A percentile compares a stretch with the other conserved stretches of the same genome.
phyloP scores from a whole-genome alignment of 2,329 filamentous ascomycete species.

The Aurifilum marmelostoma region DNA sequence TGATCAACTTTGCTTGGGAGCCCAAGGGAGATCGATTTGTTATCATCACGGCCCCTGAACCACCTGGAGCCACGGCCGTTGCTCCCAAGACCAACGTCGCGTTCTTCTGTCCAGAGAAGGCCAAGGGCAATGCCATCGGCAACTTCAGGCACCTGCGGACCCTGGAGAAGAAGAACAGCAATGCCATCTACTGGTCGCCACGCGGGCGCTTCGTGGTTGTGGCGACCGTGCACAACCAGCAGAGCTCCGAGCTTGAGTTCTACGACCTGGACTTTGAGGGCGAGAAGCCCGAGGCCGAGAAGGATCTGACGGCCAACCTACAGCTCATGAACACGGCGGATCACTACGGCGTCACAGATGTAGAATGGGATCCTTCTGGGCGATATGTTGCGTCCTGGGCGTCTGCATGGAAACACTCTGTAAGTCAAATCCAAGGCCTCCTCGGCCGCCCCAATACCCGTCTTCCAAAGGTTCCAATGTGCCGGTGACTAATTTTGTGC shows the following conservation, averaged over 20 bases:
- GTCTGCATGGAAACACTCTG: conserved; percentile 92
- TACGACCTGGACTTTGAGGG: conserved; percentile 98
- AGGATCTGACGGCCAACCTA: conserved; percentile 91
- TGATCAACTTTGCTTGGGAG: conserved; percentile 99
- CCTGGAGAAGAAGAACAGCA: conserved; percentile 98
- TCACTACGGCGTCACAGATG: conserved; percentile 96
- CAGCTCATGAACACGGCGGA: conserved; percentile 93
- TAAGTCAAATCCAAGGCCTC: conserved; percentile 54
- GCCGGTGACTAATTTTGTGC: conserved; percentile 21
- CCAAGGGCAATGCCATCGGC: conserved; percentile 77
- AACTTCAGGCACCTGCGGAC: conserved; percentile 97
- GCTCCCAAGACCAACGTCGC: conserved; percentile 91
- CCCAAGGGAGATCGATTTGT: conserved; percentile 97
- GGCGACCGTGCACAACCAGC: conserved; percentile 88
- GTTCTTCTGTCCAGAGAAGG: conserved; percentile 97
- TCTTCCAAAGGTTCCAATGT: conserved; percentile 6
- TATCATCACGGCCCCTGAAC: conserved; percentile 92
- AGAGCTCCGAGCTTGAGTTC: conserved; percentile 96
- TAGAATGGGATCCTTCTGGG: conserved; percentile 97
- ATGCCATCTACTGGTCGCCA: conserved; percentile 98
- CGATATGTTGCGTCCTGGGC: conserved; percentile 93
- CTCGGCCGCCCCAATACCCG: too few relatives aligned
- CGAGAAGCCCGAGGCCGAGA: conserved; percentile 89
- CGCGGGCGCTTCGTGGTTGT: conserved; percentile 94
- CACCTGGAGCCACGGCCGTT: conserved; percentile 75